A percentile compares a stretch with the other conserved stretches of the same genome.
Evolutionary conservation across 331 rosid species (phyloP).

Genomic region (Pyrus hybrid): DNA sequence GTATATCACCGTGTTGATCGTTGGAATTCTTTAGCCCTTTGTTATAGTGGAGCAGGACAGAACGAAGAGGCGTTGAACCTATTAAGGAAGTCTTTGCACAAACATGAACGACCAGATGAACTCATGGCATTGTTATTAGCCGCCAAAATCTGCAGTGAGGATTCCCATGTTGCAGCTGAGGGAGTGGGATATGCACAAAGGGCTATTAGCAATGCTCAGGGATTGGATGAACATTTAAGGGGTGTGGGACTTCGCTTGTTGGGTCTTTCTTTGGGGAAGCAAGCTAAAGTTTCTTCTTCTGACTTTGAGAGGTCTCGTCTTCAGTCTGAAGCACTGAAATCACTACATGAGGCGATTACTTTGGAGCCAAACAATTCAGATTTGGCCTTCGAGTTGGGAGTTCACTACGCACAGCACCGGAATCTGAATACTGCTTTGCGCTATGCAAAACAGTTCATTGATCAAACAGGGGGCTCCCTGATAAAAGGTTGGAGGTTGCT

Average conservation of each 20-base stretch:
- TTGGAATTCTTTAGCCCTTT: conserved; percentile 86
- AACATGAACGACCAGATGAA: conserved; percentile 69
- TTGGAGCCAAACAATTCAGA: conserved; percentile 60
- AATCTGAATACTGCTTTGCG: conserved; percentile 70
- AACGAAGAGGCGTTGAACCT: conserved; percentile 55
- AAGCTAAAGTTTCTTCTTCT: conserved; percentile 75
- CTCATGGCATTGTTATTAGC: conserved; percentile 64
- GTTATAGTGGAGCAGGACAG: conserved; percentile 71
- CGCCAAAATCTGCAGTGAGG: conserved; percentile 78
- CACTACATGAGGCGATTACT: conserved; percentile 58
- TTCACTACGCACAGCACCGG: conserved; percentile 68
- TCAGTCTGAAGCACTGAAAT: conserved; percentile 74
- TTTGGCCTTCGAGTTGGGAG: conserved; percentile 70
- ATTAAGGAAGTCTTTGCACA: conserved; percentile 65
- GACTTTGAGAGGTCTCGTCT: conserved; percentile 77
- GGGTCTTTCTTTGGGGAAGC: conserved; percentile 80
- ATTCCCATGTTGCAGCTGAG: conserved; percentile 70
- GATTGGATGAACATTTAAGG: conserved; percentile 55
- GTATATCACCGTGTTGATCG: conserved; percentile 72
- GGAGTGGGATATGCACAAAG: conserved; percentile 67
- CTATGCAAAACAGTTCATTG: conserved; percentile 59
- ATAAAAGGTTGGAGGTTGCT: conserved; percentile 85
- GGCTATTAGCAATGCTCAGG: conserved; percentile 45
- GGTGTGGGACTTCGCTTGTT: conserved; percentile 71
- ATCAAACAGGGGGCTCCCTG: conserved; percentile 85